Conservation (phyloP, 129 eudicot species). For the Chrysanthemum seticuspe region DNA sequence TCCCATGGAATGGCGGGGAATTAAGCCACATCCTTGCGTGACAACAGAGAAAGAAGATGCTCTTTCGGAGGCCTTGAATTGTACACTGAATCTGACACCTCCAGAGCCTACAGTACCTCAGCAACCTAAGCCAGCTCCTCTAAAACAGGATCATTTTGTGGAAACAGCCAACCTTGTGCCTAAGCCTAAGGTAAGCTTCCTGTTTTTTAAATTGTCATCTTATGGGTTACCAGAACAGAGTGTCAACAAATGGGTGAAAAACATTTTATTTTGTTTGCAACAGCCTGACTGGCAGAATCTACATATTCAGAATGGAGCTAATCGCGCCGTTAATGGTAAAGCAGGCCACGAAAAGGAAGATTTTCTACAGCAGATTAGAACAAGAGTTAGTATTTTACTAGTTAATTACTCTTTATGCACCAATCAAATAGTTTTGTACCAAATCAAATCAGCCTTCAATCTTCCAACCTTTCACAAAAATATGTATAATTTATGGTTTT, state of each 20-base stretch:
- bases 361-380: constrained; percentile 89
- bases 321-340: constrained; percentile 31
- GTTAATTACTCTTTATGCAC: background rate
- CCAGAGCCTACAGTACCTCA: constrained; percentile 38
- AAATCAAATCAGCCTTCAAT: background rate
- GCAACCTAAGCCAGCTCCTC: constrained; percentile 60
- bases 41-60: constrained; percentile 32
- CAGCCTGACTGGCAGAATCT: constrained; percentile 41
- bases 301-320: constrained; percentile 34
- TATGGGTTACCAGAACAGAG: background rate
- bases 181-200: constrained; percentile 42
- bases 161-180: constrained; percentile 24
- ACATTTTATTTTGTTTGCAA: constrained; percentile 26
- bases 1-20: constrained; percentile 75
- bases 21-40: constrained; percentile 44
- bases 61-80: constrained; percentile 39
- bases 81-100: constrained; percentile 39
- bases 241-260: constrained; percentile 15
- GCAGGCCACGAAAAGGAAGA: constrained; percentile 57
- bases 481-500: too few species aligned
- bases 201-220: background rate
- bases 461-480: background rate
- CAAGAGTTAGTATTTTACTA: constrained; percentile 46
- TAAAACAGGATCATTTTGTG: constrained; percentile 33
- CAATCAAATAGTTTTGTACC: background rate